Percentiles rank a stretch among this genome's conserved stretches.
Conservation (phyloP, 176 grass and related monocot species). For the Dactylis glomerata region DNA sequence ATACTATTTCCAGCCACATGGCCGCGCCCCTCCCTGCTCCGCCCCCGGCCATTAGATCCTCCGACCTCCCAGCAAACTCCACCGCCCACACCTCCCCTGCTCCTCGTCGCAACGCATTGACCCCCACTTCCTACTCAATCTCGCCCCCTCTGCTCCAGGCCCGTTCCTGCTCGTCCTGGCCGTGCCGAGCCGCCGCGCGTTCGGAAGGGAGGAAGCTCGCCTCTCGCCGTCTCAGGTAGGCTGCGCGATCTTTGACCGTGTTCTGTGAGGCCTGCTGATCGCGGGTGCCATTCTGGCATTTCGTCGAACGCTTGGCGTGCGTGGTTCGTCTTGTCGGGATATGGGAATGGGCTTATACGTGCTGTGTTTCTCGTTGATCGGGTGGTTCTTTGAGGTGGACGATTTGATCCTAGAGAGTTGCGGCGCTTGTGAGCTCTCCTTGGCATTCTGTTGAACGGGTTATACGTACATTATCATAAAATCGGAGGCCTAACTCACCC, state of each 20-base stretch:
- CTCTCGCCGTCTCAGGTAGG: conserved; percentile 10
- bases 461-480: too few species aligned
- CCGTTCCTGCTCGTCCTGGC: not conserved
- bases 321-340: not conserved
- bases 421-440: not conserved
- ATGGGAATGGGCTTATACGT: not conserved
- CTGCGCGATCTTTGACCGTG: conserved; percentile 3
- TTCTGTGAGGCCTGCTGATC: not conserved
- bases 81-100: not conserved
- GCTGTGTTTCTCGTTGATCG: not conserved
- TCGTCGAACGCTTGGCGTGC: not conserved
- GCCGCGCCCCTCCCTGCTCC: not conserved
- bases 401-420: conserved; percentile 10
- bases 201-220: not conserved
- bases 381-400: not conserved
- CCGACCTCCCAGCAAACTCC: conserved; percentile 1
- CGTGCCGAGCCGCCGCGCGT: not conserved
- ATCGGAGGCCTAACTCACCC: too few species aligned
- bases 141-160: not conserved
- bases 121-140: not conserved
- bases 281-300: conserved; percentile 14
- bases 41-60: conserved; percentile 22
- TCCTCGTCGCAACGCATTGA: conserved; percentile 30
- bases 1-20: conserved; percentile 18
- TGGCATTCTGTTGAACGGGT: conserved; percentile 33